Evolutionary conservation across 345 rosid genomes (phyloP), one percentile per base, ranked within the genome.

Genomic region (Trapa bicornis): DNA sequence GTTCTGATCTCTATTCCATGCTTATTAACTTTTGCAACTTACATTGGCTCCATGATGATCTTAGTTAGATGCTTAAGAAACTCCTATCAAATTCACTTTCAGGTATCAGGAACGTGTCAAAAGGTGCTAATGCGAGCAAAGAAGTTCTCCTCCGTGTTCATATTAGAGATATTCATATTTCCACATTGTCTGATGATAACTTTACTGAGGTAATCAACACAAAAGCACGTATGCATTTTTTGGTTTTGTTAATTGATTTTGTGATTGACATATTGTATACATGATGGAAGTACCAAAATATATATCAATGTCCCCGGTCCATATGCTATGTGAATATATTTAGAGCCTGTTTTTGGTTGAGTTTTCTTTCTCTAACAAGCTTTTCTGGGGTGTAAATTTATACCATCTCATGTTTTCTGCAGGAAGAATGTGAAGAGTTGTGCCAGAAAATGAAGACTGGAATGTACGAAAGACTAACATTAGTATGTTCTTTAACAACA

Each of bases 391-490:
- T 54, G 65, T 14, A 17, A 65, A 41, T 41, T 47, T 64, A 37
- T 64, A 35, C 4, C 29, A 65, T 41, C 52, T 41, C 50, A 1
- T 56, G 22, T 3, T 66, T 71, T 71, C 71, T 83, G 78, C 75
- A 92, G 96, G 96, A 89, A 76, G 96, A 89, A 74, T 92, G 96
- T 54, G 82, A 78, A 68, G 98, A 89, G 77, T 76, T 92, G 78
- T 65, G 41, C 53, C 80, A 74, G 75, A 84, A 89, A 70, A 70
- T 89, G 33, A 81, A 76, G 65, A 78, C 73, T 65, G 86, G 86
- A 47, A 74, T 76, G 72, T 83, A 80, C 48, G 81, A 83, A 79
- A 86, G 79, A 77, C 88, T 78, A 60, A 80, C 90, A 32, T 37
- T 86, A 78, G 95, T 92, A 83, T 82, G 96, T 79, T 83, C 58